phyloP scores from a whole-genome alignment of 108 stramenopile genomes.

The Parietichytrium sp. region DNA sequence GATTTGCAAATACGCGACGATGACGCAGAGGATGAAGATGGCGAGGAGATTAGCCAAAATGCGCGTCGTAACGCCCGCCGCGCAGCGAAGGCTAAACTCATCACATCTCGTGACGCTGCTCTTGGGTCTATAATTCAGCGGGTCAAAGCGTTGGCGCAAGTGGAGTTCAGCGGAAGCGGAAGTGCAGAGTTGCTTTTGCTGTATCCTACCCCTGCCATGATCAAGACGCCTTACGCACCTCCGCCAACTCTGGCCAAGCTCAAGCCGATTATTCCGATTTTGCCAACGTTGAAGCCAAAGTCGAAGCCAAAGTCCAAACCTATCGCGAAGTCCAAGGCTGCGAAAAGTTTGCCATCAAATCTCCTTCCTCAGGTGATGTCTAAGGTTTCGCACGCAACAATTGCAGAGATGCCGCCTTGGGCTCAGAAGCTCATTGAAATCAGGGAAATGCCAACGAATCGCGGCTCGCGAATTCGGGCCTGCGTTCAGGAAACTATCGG shows the following conservation, averaged over 20 bases:
- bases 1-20: background rate
- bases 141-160: background rate
- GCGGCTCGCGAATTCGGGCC: slow-evolving; percentile 5
- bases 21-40: background rate
- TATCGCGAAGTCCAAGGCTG: background rate
- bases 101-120: background rate
- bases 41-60: background rate
- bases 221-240: background rate
- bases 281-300: background rate
- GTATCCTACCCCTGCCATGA: background rate
- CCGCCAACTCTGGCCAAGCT: background rate
- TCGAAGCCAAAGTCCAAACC: background rate
- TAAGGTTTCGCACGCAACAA: background rate
- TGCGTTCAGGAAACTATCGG: background rate
- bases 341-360: background rate
- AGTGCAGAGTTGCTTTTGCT: background rate
- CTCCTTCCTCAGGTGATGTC: background rate
- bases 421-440: background rate
- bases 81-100: background rate
- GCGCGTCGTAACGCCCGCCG: background rate
- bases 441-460: slow-evolving; percentile 28
- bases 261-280: background rate
- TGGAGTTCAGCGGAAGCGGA: background rate
- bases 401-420: background rate
- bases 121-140: background rate